These are phyloP conservation scores for Hirschfeldia incana DNA, from an alignment of 345 rosid species.

Conservation along the genomic window DNA sequence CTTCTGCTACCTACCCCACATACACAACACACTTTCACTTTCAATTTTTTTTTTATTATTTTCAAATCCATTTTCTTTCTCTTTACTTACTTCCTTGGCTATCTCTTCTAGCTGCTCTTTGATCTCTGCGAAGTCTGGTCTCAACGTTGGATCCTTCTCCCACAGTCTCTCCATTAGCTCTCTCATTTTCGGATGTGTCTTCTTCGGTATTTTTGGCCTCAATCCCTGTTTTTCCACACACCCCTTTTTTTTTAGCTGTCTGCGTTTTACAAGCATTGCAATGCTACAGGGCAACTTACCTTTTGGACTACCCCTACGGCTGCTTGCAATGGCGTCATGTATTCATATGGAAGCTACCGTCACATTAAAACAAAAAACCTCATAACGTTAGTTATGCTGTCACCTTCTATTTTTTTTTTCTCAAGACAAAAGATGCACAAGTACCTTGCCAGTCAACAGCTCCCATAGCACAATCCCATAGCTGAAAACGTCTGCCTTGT, in stretches of 20 bases:
- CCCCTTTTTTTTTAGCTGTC: not conserved
- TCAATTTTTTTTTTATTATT: not conserved
- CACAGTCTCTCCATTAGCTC: slow-evolving; percentile 78
- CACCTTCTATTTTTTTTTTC: not conserved
- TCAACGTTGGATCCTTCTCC: slow-evolving; percentile 81
- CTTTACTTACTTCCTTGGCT: slow-evolving; percentile 66
- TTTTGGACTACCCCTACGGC: slow-evolving; percentile 98
- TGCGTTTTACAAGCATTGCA: no score
- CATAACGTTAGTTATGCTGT: slow-evolving; percentile 6
- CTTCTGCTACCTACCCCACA: slow-evolving; percentile 59
- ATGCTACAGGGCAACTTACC: slow-evolving; percentile 43
- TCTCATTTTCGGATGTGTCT: slow-evolving; percentile 60
- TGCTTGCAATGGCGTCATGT: slow-evolving; percentile 92
- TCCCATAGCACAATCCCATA: slow-evolving; percentile 93
- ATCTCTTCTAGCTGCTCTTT: slow-evolving; percentile 62
- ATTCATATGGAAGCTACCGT: slow-evolving; percentile 88
- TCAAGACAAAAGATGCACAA: not conserved
- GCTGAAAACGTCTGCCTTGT: slow-evolving; percentile 95
- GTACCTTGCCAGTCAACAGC: slow-evolving; percentile 84
- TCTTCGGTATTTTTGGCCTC: slow-evolving; percentile 74
- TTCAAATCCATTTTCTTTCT: not conserved
- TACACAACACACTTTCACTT: not conserved
- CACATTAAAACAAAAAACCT: slow-evolving; percentile 21
- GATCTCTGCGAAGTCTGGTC: slow-evolving; percentile 90
- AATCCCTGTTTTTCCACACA: slow-evolving; percentile 51